Percentiles rank a stretch among this genome's conserved stretches.
phyloP scores from a whole-genome alignment of 192 early-diverging fungal species.

The Backusella circina region DNA sequence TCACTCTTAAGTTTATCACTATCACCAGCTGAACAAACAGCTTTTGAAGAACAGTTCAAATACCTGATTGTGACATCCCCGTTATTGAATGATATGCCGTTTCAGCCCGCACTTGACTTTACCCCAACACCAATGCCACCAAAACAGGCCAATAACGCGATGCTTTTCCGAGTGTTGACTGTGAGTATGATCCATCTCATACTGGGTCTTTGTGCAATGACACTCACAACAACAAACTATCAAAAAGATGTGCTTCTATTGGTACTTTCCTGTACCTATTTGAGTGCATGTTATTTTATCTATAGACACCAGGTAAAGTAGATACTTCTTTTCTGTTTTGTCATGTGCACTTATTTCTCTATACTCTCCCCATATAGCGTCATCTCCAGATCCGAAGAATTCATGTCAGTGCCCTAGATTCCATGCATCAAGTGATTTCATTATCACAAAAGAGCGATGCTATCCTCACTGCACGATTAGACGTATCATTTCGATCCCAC shows the following conservation, averaged over 20 bases:
- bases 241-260: conserved; percentile 28
- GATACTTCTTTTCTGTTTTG: not conserved
- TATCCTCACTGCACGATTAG: not conserved
- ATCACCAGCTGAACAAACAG: conserved; percentile 43
- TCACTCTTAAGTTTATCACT: conserved; percentile 39
- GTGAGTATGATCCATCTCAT: not conserved
- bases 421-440: not conserved
- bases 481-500: not conserved
- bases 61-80: conserved; percentile 55
- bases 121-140: not conserved
- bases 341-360: not conserved
- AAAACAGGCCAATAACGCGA: not conserved
- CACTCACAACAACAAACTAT: conserved; percentile 17
- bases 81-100: conserved; percentile 40
- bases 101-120: too few relatives aligned
- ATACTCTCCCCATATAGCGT: not conserved
- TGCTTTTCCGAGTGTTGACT: not conserved
- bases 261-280: conserved; percentile 27
- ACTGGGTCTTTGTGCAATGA: not conserved
- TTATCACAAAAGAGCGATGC: not conserved
- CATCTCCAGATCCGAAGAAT: not conserved
- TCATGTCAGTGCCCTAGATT: not conserved
- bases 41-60: conserved; percentile 58
- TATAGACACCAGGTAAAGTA: not conserved
- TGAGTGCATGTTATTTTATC: not conserved